Evolutionary conservation across 495 filamentous ascomycete genomes (phyloP).

Genomic region (Letharia lupina): DNA sequence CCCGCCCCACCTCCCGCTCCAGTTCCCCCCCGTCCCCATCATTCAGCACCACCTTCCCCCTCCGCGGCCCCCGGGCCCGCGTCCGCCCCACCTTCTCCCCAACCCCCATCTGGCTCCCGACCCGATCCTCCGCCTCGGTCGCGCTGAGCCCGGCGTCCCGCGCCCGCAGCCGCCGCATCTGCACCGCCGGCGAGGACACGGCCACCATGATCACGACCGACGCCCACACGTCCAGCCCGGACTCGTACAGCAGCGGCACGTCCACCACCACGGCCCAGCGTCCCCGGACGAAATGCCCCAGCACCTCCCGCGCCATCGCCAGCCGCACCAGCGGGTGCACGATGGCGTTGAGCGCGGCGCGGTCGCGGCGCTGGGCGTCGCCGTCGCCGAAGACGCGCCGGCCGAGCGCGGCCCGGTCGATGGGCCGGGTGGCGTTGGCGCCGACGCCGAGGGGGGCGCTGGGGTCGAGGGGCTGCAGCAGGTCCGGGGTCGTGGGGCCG

Average conservation of each 20-base stretch:
- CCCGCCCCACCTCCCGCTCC: constrained; percentile 50
- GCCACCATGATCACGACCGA: constrained; percentile 79
- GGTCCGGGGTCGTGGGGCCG: constrained; percentile 65
- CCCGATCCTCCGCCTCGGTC: constrained; percentile 75
- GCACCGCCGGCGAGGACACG: constrained; percentile 61
- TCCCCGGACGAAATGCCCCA: constrained; percentile 58
- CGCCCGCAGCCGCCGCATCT: constrained; percentile 66
- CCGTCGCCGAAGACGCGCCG: constrained; percentile 72
- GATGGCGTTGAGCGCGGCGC: constrained; percentile 74
- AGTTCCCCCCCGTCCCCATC: constrained; percentile 64
- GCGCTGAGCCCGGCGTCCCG: constrained; percentile 62
- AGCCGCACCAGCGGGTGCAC: constrained; percentile 78
- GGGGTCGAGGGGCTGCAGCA: constrained; percentile 68
- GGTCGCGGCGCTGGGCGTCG: constrained; percentile 53
- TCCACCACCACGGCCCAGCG: constrained; percentile 87
- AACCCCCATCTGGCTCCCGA: constrained; percentile 76
- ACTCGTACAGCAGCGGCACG: constrained; percentile 85
- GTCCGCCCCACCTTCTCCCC: constrained; percentile 68
- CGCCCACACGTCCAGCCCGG: constrained; percentile 69
- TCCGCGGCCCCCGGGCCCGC: constrained; percentile 32
- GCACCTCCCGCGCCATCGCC: constrained; percentile 62
- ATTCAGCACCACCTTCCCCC: constrained; percentile 80
- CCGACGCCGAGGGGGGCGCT: constrained; percentile 50
- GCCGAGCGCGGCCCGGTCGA: constrained; percentile 82
- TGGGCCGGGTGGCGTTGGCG: constrained; percentile 36